phyloP scores from a whole-genome alignment of 768 basidiomycete genomes.

The Astraeus odoratus region DNA sequence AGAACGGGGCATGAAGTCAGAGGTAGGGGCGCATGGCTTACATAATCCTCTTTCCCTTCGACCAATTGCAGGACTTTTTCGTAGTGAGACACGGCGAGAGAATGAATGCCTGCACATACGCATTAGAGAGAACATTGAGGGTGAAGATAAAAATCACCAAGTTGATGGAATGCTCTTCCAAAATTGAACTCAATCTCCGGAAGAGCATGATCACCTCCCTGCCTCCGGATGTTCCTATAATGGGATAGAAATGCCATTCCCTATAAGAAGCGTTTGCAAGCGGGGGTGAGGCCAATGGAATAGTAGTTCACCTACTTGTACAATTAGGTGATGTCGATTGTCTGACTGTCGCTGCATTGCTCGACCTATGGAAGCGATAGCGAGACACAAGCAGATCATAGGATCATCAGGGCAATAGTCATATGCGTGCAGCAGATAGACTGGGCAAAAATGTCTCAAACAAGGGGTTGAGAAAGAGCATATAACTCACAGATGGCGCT shows the following conservation, averaged over 20 bases:
- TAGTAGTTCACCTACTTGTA: conserved; percentile 41
- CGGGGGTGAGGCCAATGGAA: background rate
- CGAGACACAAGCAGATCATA: conserved; percentile 74
- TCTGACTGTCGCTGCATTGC: conserved; percentile 93
- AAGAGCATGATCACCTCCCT: conserved; percentile 30
- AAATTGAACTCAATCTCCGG: conserved; percentile 93
- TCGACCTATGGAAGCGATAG: conserved; percentile 80
- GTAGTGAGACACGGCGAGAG: conserved; percentile 82
- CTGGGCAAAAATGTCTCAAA: conserved; percentile 32
- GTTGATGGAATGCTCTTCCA: conserved; percentile 84
- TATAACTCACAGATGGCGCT: conserved; percentile 74
- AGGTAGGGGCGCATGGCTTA: too few species aligned
- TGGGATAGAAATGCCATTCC: conserved; percentile 78
- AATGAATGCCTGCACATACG: conserved; percentile 54
- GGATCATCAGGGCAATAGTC: conserved; percentile 82
- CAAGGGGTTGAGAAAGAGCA: background rate
- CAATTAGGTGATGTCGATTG: conserved; percentile 84
- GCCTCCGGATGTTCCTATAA: conserved; percentile 63
- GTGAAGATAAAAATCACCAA: conserved; percentile 46
- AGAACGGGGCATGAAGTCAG: too few species aligned
- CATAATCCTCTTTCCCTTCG: conserved; percentile 31
- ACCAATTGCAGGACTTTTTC: conserved; percentile 63
- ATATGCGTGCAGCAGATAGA: conserved; percentile 85
- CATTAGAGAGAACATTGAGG: background rate
- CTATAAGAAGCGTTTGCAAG: conserved; percentile 38